Percentiles rank a stretch among this genome's conserved stretches.
These are phyloP conservation scores for Luffa acutangula DNA, from an alignment of 306 rosid genomes.

Conservation along the genomic window DNA sequence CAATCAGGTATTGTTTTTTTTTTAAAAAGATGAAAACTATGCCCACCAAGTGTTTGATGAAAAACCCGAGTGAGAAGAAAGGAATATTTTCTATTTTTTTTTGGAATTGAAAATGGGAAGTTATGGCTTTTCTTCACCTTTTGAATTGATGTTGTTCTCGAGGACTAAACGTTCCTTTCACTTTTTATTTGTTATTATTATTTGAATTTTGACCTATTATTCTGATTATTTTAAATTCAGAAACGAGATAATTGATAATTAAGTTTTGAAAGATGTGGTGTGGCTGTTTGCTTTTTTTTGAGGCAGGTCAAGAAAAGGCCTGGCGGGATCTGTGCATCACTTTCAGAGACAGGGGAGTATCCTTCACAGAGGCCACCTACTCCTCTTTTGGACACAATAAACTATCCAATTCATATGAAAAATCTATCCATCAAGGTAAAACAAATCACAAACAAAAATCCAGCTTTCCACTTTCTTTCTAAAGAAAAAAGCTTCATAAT, in stretches of 20 bases:
- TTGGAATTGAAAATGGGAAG: background rate
- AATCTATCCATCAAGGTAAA: slow-evolving; percentile 80
- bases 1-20: slow-evolving; percentile 31
- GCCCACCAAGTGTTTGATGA: slow-evolving; percentile 10
- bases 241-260: background rate
- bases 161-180: slow-evolving; percentile 1
- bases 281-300: slow-evolving; percentile 14
- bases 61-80: background rate
- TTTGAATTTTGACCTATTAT: background rate
- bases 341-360: slow-evolving; percentile 63
- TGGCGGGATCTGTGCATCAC: slow-evolving; percentile 55
- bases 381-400: slow-evolving; percentile 79
- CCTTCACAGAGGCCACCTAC: slow-evolving; percentile 78
- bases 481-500: background rate
- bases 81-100: background rate
- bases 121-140: background rate
- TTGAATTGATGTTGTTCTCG: background rate
- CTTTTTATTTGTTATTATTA: background rate
- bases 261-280: slow-evolving; percentile 16
- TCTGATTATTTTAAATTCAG: slow-evolving; percentile 8
- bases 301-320: slow-evolving; percentile 44
- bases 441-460: background rate
- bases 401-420: slow-evolving; percentile 92
- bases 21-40: background rate
- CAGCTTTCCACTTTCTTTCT: background rate